These are phyloP conservation scores for Solanum piurae DNA, from an alignment of 257 asterid species.

Conservation along the genomic window DNA sequence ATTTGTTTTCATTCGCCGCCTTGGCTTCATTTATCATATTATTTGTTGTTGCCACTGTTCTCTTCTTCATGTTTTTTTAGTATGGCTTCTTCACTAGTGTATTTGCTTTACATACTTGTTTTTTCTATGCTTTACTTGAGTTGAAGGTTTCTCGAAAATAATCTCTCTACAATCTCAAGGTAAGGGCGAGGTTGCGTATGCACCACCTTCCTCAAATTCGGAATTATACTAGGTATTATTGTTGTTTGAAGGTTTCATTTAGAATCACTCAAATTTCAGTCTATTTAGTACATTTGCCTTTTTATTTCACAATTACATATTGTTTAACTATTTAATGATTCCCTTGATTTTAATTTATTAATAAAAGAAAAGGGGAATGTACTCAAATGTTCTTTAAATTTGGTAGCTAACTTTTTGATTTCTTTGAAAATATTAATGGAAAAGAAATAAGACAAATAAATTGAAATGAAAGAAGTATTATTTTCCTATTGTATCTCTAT, in stretches of 20 bases:
- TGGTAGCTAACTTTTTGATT: background rate
- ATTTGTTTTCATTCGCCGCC: background rate
- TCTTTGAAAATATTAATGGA: background rate
- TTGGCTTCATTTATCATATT: background rate
- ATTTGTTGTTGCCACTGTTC: background rate
- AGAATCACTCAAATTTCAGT: background rate
- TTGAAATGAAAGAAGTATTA: no score
- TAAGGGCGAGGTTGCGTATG: fast-evolving
- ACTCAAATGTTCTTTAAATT: no score
- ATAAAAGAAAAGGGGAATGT: no score
- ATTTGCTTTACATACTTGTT: background rate
- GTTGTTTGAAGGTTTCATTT: background rate
- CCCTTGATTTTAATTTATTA: no score
- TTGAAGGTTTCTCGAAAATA: fast-evolving
- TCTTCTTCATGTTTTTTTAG: background rate
- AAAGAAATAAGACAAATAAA: no score
- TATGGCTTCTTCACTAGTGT: background rate
- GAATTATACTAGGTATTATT: no score
- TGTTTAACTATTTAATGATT: no score
- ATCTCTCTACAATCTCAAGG: background rate
- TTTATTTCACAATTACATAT: background rate
- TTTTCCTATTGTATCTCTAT: no score
- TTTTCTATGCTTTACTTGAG: background rate
- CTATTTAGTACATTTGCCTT: background rate
- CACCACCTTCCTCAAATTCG: background rate